These are phyloP conservation scores for Urochloa ruziziensis DNA, from an alignment of 176 grass and related monocot genomes.

Conservation along the genomic window DNA sequence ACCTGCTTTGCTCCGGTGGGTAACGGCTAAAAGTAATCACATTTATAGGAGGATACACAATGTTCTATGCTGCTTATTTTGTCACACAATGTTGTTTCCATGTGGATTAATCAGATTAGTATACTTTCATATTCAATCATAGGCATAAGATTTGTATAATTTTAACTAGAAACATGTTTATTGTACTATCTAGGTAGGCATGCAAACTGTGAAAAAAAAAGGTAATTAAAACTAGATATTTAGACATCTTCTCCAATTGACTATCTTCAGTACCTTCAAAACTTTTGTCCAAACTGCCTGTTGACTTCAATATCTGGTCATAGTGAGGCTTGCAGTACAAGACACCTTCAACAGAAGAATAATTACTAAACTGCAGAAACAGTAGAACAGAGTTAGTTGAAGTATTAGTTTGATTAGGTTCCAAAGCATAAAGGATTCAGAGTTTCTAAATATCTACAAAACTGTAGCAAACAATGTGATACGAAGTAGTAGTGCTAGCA, in stretches of 20 bases:
- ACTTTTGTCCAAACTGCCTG: slow-evolving; percentile 99
- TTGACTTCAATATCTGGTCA: slow-evolving; percentile 92
- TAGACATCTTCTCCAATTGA: not conserved
- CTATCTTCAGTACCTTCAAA: slow-evolving; percentile 77
- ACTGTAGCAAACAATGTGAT: not conserved
- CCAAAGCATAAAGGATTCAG: slow-evolving; percentile 17
- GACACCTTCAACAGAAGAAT: slow-evolving; percentile 84
- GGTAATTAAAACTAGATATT: not conserved
- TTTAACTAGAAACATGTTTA: not conserved
- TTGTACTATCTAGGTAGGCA: not conserved
- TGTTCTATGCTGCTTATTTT: not conserved
- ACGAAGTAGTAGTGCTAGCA: slow-evolving; percentile 4
- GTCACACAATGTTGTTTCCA: not conserved
- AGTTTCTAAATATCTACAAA: not conserved
- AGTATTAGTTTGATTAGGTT: not conserved
- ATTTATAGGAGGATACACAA: not conserved
- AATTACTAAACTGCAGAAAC: slow-evolving; percentile 88
- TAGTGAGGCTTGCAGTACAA: slow-evolving; percentile 99
- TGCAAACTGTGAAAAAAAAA: not conserved
- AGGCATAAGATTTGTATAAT: not conserved
- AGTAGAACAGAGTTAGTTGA: slow-evolving; percentile 14
- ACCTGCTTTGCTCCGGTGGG: not conserved
- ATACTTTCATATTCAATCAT: not conserved
- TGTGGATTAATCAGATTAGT: not conserved
- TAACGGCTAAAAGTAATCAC: not conserved